phyloP scores from a whole-genome alignment of 352 stramenopile species.

The Phytophthora sojae region DNA sequence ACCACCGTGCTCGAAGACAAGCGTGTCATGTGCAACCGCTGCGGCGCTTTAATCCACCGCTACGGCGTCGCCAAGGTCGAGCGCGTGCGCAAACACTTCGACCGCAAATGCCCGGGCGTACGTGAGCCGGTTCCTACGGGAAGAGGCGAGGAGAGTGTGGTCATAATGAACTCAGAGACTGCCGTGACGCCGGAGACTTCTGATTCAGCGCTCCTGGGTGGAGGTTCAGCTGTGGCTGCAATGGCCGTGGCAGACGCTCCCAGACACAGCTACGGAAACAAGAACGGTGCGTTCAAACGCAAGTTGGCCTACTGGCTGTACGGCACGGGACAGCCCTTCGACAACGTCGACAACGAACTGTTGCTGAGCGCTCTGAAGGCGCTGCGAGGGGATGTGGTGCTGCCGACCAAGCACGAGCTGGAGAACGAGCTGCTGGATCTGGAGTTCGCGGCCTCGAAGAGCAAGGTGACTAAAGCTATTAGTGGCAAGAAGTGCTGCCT shows the following conservation, averaged over 20 bases:
- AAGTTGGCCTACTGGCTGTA: conserved; percentile 74
- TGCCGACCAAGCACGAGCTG: conserved; percentile 64
- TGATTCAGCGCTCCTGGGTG: neutral
- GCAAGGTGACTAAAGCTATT: conserved; percentile 54
- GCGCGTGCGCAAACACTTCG: conserved; percentile 74
- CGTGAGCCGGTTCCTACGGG: conserved; percentile 12
- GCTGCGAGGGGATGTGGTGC: conserved; percentile 46
- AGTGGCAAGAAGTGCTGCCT: conserved; percentile 61
- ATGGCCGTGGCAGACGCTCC: neutral
- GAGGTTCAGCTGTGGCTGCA: neutral
- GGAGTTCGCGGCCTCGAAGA: conserved; percentile 53
- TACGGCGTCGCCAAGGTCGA: conserved; percentile 78
- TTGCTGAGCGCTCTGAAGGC: conserved; percentile 52
- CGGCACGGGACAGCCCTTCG: conserved; percentile 60
- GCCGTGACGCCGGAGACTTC: neutral
- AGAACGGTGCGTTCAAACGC: conserved; percentile 69
- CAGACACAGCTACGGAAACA: conserved; percentile 45
- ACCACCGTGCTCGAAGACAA: conserved; percentile 68
- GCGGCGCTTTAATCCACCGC: conserved; percentile 61
- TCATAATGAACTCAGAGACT: conserved; percentile 6
- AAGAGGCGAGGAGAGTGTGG: conserved; percentile 1
- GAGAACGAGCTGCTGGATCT: conserved; percentile 71
- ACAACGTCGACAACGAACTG: conserved; percentile 52
- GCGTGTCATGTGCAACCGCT: conserved; percentile 75
- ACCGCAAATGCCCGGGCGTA: conserved; percentile 59